phyloP scores from a whole-genome alignment of 192 early-diverging fungal species.

The Chytriomyces sp. region DNA sequence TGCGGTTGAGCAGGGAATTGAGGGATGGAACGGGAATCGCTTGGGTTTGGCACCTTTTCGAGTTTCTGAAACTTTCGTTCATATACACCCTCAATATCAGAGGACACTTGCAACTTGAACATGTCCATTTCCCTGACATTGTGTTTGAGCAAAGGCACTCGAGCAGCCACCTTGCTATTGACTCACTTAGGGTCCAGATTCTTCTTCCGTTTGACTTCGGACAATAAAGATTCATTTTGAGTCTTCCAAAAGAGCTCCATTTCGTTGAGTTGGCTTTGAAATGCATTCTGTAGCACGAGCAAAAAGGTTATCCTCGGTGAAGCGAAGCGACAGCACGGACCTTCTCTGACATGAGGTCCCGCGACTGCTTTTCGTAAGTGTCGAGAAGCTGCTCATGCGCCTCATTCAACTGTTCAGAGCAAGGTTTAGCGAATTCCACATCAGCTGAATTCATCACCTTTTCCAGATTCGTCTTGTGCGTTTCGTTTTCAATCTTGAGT shows the following conservation, averaged over 20 bases:
- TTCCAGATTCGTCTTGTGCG: slow-evolving; percentile 25
- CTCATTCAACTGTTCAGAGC: slow-evolving; percentile 17
- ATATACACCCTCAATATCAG: slow-evolving; percentile 17
- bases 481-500: slow-evolving; percentile 33
- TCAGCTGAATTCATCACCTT: slow-evolving; percentile 4
- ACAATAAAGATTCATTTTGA: slow-evolving; percentile 3
- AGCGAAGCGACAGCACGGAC: neutral
- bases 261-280: slow-evolving; percentile 33
- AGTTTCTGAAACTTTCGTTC: slow-evolving; percentile 21
- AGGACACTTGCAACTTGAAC: slow-evolving; percentile 1
- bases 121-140: slow-evolving; percentile 28
- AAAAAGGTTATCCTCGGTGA: neutral
- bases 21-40: neutral
- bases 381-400: slow-evolving; percentile 6
- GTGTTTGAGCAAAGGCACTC: neutral
- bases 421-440: neutral
- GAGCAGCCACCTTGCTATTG: neutral
- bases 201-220: slow-evolving; percentile 22
- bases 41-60: slow-evolving; percentile 11
- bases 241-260: slow-evolving; percentile 25
- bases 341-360: slow-evolving; percentile 19
- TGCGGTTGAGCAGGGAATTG: neutral
- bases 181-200: slow-evolving; percentile 24
- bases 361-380: slow-evolving; percentile 24
- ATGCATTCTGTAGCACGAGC: neutral